These are phyloP conservation scores for Isatis lusitanica DNA, from an alignment of 441 rosid genomes.

Conservation along the genomic window DNA sequence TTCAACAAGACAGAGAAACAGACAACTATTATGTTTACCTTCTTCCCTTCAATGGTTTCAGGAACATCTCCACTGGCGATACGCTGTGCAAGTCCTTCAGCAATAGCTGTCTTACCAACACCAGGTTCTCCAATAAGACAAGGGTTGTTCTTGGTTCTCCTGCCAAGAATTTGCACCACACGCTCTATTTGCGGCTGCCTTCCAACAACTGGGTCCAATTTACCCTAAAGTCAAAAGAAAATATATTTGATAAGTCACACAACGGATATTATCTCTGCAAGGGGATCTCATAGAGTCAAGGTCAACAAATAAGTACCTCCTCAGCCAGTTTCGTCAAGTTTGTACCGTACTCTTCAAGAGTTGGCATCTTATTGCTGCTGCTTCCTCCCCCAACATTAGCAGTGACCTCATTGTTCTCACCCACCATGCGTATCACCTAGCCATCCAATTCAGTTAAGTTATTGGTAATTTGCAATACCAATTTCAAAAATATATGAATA, in stretches of 20 bases:
- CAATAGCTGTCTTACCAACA: conserved; percentile 99
- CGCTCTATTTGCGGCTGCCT: conserved; percentile 90
- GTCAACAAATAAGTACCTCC: conserved; percentile 54
- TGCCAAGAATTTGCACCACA: conserved; percentile 84
- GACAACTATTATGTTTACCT: conserved; percentile 41
- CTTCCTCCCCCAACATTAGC: conserved; percentile 85
- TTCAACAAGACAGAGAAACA: conserved; percentile 17
- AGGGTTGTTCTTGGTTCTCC: conserved; percentile 93
- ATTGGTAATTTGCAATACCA: neutral
- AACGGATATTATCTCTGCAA: neutral
- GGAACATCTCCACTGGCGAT: conserved; percentile 92
- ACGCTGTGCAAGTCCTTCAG: conserved; percentile 90
- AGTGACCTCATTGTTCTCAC: conserved; percentile 87
- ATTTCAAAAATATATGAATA: neutral
- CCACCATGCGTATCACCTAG: conserved; percentile 98
- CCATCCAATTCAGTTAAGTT: conserved; percentile 17
- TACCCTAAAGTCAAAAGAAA: conserved; percentile 55
- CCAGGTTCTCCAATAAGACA: conserved; percentile 99
- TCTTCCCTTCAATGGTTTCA: conserved; percentile 81
- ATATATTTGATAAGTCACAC: neutral
- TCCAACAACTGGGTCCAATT: conserved; percentile 96
- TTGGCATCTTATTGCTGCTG: conserved; percentile 90
- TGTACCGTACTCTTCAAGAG: conserved; percentile 97
- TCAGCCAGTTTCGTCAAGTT: conserved; percentile 96
- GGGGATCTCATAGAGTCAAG: neutral